phyloP scores from a whole-genome alignment of 257 asterid species.

The Capsicum rhomboideum region DNA sequence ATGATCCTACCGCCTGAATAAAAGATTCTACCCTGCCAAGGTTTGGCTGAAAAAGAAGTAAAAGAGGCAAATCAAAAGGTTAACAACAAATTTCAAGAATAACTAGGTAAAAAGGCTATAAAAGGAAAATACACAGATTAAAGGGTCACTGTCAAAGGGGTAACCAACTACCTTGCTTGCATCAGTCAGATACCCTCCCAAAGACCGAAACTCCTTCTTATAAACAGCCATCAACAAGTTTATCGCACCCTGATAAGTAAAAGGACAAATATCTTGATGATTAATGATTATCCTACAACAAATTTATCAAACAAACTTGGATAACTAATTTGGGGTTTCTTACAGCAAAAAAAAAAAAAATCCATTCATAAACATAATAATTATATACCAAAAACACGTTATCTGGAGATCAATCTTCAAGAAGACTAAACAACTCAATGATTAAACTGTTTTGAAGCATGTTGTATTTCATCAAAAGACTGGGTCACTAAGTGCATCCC shows the following conservation, averaged over 20 bases:
- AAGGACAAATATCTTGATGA: background rate
- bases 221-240: conserved; percentile 47
- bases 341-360: background rate
- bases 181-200: conserved; percentile 62
- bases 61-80: conserved; percentile 1
- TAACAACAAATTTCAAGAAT: background rate
- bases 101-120: background rate
- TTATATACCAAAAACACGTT: background rate
- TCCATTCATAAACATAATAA: background rate
- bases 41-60: conserved; percentile 54
- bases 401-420: background rate
- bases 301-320: background rate
- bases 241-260: conserved; percentile 34
- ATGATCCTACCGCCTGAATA: conserved; percentile 34
- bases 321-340: background rate
- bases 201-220: conserved; percentile 36
- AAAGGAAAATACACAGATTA: background rate
- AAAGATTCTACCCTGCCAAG: conserved; percentile 51
- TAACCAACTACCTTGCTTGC: conserved; percentile 26
- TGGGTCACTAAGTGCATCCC: background rate
- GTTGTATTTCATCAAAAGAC: background rate
- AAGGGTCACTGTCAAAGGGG: background rate
- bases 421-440: background rate
- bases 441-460: background rate
- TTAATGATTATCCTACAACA: background rate